Conservation (phyloP, 1,139 yeast species). For the Suhomyces ambrosiae region DNA sequence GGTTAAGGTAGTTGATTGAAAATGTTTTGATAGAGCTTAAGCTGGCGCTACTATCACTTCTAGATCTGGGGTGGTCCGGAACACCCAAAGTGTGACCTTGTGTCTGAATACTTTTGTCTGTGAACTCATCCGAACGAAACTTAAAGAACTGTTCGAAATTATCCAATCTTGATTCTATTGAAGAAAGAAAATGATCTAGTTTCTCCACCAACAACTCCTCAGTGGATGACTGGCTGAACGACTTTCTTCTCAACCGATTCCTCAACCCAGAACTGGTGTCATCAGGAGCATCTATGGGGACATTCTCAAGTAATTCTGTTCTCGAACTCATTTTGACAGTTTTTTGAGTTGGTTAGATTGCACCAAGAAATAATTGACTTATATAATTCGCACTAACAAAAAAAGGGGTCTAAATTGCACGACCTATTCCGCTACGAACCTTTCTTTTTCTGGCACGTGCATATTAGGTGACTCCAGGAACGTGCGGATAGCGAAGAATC, state of each 20-base stretch:
- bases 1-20: conserved; percentile 37
- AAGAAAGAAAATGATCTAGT: conserved; percentile 52
- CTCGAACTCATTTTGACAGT: conserved; percentile 4
- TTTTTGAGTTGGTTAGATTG: not conserved
- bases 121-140: conserved; percentile 25
- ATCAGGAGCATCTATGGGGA: not conserved
- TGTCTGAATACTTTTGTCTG: conserved; percentile 2
- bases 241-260: conserved; percentile 8
- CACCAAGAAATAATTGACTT: not conserved
- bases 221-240: conserved; percentile 19
- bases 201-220: conserved; percentile 55
- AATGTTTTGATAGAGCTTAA: conserved; percentile 35
- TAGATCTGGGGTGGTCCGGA: conserved; percentile 18
- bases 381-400: not conserved
- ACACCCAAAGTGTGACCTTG: conserved; percentile 12
- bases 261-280: conserved; percentile 9
- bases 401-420: conserved; percentile 1
- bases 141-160: conserved; percentile 54
- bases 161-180: conserved; percentile 56
- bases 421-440: not conserved
- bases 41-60: conserved; percentile 34
- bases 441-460: conserved; percentile 3
- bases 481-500: no score
- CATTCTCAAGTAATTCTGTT: conserved; percentile 2
- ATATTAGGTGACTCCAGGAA: not conserved